Conservation (phyloP, 768 basidiomycete genomes). For the Pulveroboletus sp. region DNA sequence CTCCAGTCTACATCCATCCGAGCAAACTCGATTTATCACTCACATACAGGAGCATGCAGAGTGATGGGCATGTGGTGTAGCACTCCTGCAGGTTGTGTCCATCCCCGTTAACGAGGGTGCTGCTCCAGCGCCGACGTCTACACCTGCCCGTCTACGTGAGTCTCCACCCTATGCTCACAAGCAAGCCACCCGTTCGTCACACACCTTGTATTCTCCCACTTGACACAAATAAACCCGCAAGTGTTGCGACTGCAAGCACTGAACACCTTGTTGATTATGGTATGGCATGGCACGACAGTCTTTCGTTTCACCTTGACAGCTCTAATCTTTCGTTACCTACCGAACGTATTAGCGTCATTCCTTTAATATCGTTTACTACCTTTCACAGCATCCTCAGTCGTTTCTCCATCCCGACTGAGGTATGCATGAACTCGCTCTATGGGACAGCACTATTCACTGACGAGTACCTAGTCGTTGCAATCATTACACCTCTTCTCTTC, state of each 20-base stretch:
- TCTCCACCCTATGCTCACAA: not conserved
- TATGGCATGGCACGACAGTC: too few relatives aligned
- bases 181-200: not conserved
- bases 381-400: too few relatives aligned
- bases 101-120: slow-evolving; percentile 19
- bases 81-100: slow-evolving; percentile 1
- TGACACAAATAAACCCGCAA: slow-evolving; percentile 12
- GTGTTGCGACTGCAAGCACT: slow-evolving; percentile 20
- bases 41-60: slow-evolving; percentile 8
- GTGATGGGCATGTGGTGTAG: not conserved
- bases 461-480: too few relatives aligned
- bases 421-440: too few relatives aligned
- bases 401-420: too few relatives aligned
- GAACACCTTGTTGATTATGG: too few relatives aligned
- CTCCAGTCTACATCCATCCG: not conserved
- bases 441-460: too few relatives aligned
- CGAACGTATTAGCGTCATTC: too few relatives aligned
- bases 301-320: too few relatives aligned
- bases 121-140: slow-evolving; percentile 7
- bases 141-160: slow-evolving; percentile 10
- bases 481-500: not conserved
- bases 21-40: not conserved
- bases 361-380: too few relatives aligned
- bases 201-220: too few relatives aligned
- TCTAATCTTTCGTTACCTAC: too few relatives aligned